Evolutionary conservation across 2,329 filamentous ascomycete species (phyloP).

Genomic region (Stagonosporopsis chrysanthemi): DNA sequence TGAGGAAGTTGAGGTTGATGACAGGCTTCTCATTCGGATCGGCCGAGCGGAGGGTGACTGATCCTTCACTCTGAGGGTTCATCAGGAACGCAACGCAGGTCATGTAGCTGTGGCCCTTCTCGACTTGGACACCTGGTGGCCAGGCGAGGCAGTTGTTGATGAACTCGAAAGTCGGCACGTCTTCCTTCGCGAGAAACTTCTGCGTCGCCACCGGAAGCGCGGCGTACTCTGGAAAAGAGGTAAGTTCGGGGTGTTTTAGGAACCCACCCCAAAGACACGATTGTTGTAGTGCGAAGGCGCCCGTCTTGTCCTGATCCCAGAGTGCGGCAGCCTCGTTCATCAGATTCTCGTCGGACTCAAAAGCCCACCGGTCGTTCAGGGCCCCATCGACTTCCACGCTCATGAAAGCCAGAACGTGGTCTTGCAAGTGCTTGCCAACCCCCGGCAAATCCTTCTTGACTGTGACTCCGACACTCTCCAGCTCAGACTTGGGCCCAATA

Average conservation of each 20-base stretch:
- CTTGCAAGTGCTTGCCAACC: conserved; percentile 56
- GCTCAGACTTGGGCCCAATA: conserved; percentile 55
- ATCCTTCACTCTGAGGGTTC: conserved; percentile 60
- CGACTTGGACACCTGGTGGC: conserved; percentile 36
- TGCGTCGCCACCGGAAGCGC: conserved; percentile 56
- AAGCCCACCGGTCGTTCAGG: conserved; percentile 52
- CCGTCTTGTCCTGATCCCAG: conserved; percentile 52
- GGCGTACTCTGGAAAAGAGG: conserved; percentile 52
- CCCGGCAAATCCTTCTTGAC: conserved; percentile 51
- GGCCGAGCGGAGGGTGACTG: conserved; percentile 61
- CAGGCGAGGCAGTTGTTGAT: conserved; percentile 40
- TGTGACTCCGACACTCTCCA: conserved; percentile 53
- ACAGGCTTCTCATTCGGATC: conserved; percentile 60
- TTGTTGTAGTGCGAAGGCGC: conserved; percentile 48
- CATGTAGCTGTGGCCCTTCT: conserved; percentile 47
- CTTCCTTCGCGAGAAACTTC: conserved; percentile 56
- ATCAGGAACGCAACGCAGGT: conserved; percentile 55
- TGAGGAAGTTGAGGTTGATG: conserved; percentile 63
- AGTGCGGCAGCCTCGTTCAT: conserved; percentile 54
- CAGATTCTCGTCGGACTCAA: conserved; percentile 38
- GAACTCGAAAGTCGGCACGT: conserved; percentile 66
- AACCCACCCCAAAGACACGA: conserved; percentile 63
- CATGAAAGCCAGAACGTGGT: conserved; percentile 56
- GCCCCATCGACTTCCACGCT: conserved; percentile 53
- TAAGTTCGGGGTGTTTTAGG: conserved; percentile 55